These are phyloP conservation scores for Zygoascus meyerae DNA, from an alignment of 1,139 yeast species.

Conservation along the genomic window DNA sequence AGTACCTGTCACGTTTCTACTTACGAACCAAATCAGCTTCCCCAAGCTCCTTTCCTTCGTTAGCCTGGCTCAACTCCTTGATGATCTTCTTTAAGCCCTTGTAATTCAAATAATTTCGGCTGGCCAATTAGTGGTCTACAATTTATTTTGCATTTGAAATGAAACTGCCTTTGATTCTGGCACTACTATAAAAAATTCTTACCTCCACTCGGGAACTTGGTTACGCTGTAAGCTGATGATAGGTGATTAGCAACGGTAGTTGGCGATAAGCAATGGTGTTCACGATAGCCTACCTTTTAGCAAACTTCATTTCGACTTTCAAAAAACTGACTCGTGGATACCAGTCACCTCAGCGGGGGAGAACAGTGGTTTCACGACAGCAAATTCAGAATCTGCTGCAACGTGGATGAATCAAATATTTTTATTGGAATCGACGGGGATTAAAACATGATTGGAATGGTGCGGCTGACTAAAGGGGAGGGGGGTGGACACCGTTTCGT, in stretches of 20 bases:
- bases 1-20: slow-evolving; percentile 18
- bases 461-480: too few species aligned
- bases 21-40: slow-evolving; percentile 29
- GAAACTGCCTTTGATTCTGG: too few species aligned
- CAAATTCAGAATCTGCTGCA: too few species aligned
- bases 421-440: too few species aligned
- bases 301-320: slow-evolving; percentile 61
- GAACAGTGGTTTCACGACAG: too few species aligned
- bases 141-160: not conserved
- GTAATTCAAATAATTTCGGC: slow-evolving; percentile 71
- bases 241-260: slow-evolving; percentile 14
- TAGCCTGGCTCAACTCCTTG: slow-evolving; percentile 42
- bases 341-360: too few species aligned
- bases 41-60: slow-evolving; percentile 17
- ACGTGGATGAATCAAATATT: too few species aligned
- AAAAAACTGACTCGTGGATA: not conserved
- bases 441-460: too few species aligned
- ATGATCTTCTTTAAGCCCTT: slow-evolving; percentile 77
- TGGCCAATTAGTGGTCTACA: slow-evolving; percentile 11
- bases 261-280: not conserved
- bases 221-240: slow-evolving; percentile 53
- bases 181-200: slow-evolving; percentile 14
- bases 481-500: too few species aligned
- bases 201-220: slow-evolving; percentile 90
- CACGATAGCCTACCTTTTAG: slow-evolving; percentile 48